phyloP scores from a whole-genome alignment of 2,329 filamentous ascomycete genomes.

The Colletotrichum sp. region DNA sequence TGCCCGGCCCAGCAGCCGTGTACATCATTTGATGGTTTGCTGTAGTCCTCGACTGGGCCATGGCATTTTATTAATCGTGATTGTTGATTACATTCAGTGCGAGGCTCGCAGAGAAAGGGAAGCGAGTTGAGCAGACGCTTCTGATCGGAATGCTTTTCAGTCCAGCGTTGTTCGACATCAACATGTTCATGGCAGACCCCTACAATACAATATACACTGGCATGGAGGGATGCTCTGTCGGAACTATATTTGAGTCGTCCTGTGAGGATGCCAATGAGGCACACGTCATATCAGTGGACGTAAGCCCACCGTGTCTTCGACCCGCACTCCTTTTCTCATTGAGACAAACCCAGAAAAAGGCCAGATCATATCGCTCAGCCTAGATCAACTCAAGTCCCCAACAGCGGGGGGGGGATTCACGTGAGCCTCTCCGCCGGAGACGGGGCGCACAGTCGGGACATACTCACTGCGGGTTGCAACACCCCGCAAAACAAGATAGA shows the following conservation, averaged over 20 bases:
- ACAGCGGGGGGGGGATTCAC: background rate
- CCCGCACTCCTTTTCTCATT: background rate
- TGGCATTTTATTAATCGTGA: background rate
- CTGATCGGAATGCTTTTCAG: background rate
- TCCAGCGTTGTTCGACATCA: background rate
- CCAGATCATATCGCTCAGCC: background rate
- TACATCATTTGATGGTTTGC: background rate
- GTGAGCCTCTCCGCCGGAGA: background rate
- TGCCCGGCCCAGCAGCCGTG: background rate
- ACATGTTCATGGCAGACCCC: background rate
- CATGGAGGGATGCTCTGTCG: background rate
- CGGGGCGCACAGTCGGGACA: background rate
- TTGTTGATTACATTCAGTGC: background rate
- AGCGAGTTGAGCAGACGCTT: background rate
- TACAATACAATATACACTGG: background rate
- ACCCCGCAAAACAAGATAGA: background rate
- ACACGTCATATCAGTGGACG: background rate
- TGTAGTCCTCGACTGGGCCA: background rate
- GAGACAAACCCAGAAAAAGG: background rate
- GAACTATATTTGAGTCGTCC: background rate
- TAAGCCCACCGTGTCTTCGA: background rate
- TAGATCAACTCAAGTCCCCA: background rate
- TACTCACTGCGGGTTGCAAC: background rate
- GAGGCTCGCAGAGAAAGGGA: background rate
- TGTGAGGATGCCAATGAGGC: background rate